Base-by-base conservation (phyloP, 805 yeast genomes). In the Starmerella scarabaei region DNA sequence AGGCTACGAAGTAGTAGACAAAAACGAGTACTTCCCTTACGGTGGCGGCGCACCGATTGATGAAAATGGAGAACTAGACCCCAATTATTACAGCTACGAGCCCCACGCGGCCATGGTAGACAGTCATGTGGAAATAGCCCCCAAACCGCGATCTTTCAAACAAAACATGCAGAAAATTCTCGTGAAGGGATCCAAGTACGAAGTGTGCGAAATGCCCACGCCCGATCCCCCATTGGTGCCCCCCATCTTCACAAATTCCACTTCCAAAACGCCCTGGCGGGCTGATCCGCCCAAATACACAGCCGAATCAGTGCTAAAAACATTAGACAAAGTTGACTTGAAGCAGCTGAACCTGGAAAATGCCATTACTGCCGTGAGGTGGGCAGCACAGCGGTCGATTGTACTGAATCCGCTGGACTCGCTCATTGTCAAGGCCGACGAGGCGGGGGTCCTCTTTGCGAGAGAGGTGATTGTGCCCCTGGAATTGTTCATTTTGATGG, bases 51-150 rank as follows among this genome's bases (percentile, higher is more conserved):
- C 26, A 33, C 43, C 41, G 30, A 16, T 21, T 14, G 38, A 36
- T 15, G 20, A 27, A 16, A 21, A 21, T 17, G n/a, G n/a, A n/a
- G 28, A 21, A 21, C 26, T 37, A 33, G 23, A 30, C 15, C 41
- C 39, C 12, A 8, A 33, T 11, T 31, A 34, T 26, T 15, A 36
- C 21, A 42, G 40, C 30, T 49, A 49, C 33, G 53, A 50, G 40
- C 52, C 53, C 14, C 47, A 42, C 11, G 45, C 41, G 31, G 16
- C 29, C 7, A 45, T 50, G 51, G 33, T 29, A 6, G 53, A 50
- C 16, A 32, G 40, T 4, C 30, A 17, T 17, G 45, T 50, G 5
- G 21, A 30, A 3, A 9, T 42, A 1, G 43, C 43, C n/a, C 32
- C 33, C 4, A 26, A 36, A 18, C 27, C 23, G 29, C 16, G 17